Evolutionary conservation across 345 rosid genomes (phyloP), one percentile per base, ranked within the genome.

Genomic region (Geranium rotundifolium): DNA sequence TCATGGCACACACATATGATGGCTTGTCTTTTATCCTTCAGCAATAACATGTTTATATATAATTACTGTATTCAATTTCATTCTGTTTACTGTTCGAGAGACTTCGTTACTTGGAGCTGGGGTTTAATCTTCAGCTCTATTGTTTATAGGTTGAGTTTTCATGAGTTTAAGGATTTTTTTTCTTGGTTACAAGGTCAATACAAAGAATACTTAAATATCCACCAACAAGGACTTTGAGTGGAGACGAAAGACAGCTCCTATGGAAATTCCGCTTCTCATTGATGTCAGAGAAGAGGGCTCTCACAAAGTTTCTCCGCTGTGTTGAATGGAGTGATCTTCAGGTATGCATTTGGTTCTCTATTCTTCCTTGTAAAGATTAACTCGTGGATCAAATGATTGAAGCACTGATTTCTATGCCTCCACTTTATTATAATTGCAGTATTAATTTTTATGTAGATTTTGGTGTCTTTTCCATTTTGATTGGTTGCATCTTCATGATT

Each of bases 291-390:
- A 93, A 93, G 85, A 84, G 85, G 78, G 95, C 99, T 72, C 91
- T 93, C 56, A 87, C 99, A 67, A 93, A 93, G 81, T 88, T 90
- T 78, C 88, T 90, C 19, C 86, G 90, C 30, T 85, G 95, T 75
- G 97, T 93, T 72, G 99, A 93, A 69, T 90, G 97, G 97, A 87
- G 97, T 81, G 99, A 93, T 75, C 79, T 90, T 74, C 97, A 90
- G 91, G 99, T 90, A 58, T 58, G 79, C 63, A 68, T 54, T 69
- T 52, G 64, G 64, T 61, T 46, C 31, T 30, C 41, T 62, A 59
- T 34, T 67, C 52, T 9, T 29, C 59, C 46, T 46, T 29, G 9
- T 66, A 27, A 31, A 23, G 56, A 58, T 31, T 30, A 29, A 46
- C 52, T 65, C 29, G 30, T 67, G 29, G 60, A 19, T 39, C 17